Base-by-base conservation (phyloP, 139 green algal genomes). In the Klebsormidium nitens region DNA sequence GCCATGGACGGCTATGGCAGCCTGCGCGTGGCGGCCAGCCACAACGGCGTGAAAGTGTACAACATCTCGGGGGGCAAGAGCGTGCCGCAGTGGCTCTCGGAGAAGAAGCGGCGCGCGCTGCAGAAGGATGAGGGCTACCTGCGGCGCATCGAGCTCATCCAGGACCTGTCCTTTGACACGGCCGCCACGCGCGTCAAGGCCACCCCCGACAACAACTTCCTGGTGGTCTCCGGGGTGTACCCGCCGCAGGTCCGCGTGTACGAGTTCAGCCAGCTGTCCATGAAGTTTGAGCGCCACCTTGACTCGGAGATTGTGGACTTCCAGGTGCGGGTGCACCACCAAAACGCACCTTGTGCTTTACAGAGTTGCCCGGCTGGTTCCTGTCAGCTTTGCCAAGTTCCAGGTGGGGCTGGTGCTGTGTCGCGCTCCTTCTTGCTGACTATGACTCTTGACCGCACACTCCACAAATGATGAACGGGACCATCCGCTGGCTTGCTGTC, bases 31-130 rank as follows among this genome's bases (percentile, higher is more conserved):
- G 84, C 79, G 4, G 87, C 89, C 2, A n/a, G n/a, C n/a, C 72
- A 90, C 0, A 95, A 97, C 80, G 93, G 93, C 39, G 91, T 98
- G 42, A 96, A 96, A 80, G 91, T 96, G 47, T 98, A 97, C 74
- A 91, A 91, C 57, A 83, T 98, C 2, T 79, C 85, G n/a, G 85
- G 82, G 26, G 85, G 87, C 63, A 93, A 95, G 75, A 88, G 69
- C 29, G 38, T 95, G 57, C 92, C 93, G 3, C 66, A 90, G 19
- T 98, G 93, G 93, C 63, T 97, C 23, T 83, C 78, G 0, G 89
- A 95, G 50, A 88, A 88, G 59, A 94, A 96, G 75, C 92, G 91
- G 71, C 78, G 83, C 19, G 82, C 81, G 2, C 80, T 95, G 23
- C 72, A 79, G 3, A 96, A 92, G 63, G 88, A 96, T 55, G 57